Conservation (phyloP, 2,329 filamentous ascomycete species). For the Clonostachys chloroleuca region DNA sequence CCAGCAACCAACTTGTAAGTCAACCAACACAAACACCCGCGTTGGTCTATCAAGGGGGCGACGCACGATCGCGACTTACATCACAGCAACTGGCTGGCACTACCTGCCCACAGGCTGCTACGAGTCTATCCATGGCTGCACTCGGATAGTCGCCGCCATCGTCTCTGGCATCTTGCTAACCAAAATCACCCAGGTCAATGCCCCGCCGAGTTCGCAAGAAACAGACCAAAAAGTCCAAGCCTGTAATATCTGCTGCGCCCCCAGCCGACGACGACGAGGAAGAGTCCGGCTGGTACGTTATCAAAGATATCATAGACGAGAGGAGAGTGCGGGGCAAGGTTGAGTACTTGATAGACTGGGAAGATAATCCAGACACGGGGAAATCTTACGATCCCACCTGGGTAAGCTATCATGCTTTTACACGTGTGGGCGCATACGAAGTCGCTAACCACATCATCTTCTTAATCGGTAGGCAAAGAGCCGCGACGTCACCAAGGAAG, state of each 20-base stretch:
- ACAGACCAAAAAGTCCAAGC: slow-evolving; percentile 9
- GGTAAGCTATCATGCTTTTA: slow-evolving; percentile 9
- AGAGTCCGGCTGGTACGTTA: slow-evolving; percentile 18
- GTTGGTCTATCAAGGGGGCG: too few species aligned
- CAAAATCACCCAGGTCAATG: slow-evolving; percentile 17
- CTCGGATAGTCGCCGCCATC: too few species aligned
- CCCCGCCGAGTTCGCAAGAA: slow-evolving; percentile 16
- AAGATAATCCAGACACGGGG: slow-evolving; percentile 21
- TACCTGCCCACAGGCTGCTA: too few species aligned
- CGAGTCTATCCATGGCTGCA: too few species aligned
- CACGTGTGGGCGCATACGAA: too few species aligned
- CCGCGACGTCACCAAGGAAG: slow-evolving; percentile 20
- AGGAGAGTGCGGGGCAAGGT: slow-evolving; percentile 12
- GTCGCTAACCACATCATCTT: too few species aligned
- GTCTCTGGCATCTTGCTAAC: too few species aligned
- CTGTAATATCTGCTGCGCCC: not conserved
- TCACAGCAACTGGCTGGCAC: too few species aligned
- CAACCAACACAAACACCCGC: too few species aligned
- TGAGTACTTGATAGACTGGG: slow-evolving; percentile 33
- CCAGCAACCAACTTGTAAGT: too few species aligned
- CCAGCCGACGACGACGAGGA: slow-evolving; percentile 7
- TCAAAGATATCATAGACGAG: slow-evolving; percentile 28
- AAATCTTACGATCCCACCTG: slow-evolving; percentile 24
- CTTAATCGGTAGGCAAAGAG: not conserved
- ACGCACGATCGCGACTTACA: too few species aligned